These are phyloP conservation scores for Pelargonium cotyledonis DNA, from an alignment of 441 rosid species.

Conservation along the genomic window DNA sequence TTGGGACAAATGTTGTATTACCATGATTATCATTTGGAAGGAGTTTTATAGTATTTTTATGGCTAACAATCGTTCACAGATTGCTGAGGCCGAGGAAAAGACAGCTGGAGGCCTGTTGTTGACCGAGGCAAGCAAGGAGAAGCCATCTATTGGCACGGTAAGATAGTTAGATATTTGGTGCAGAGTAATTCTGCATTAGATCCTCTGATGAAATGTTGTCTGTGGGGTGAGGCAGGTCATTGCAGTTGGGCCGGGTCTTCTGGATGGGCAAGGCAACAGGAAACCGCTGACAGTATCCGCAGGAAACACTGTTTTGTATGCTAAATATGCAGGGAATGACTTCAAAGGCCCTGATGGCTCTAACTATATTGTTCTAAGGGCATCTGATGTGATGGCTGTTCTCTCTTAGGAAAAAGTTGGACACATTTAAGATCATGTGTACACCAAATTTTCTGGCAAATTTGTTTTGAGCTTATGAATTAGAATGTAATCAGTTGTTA, in stretches of 20 bases:
- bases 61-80: constrained; percentile 32
- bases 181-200: background rate
- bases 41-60: background rate
- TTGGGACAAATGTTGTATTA: background rate
- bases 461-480: constrained; percentile 18
- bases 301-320: constrained; percentile 72
- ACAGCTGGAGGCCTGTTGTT: constrained; percentile 87
- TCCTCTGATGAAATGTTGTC: background rate
- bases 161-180: background rate
- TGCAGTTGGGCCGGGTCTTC: constrained; percentile 76
- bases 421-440: constrained; percentile 22
- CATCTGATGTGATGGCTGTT: constrained; percentile 85
- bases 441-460: constrained; percentile 28
- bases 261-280: constrained; percentile 66
- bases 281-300: constrained; percentile 42
- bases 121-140: constrained; percentile 78
- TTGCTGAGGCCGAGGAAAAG: constrained; percentile 83
- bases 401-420: constrained; percentile 35
- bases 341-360: constrained; percentile 71
- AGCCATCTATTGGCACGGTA: constrained; percentile 86
- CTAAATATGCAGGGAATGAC: constrained; percentile 91
- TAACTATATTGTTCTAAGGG: constrained; percentile 76
- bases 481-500: constrained; percentile 17
- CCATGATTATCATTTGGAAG: background rate
- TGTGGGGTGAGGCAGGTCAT: constrained; percentile 45